Conservation (phyloP, 2,329 filamentous ascomycete genomes). For the Apiospora hydei region DNA sequence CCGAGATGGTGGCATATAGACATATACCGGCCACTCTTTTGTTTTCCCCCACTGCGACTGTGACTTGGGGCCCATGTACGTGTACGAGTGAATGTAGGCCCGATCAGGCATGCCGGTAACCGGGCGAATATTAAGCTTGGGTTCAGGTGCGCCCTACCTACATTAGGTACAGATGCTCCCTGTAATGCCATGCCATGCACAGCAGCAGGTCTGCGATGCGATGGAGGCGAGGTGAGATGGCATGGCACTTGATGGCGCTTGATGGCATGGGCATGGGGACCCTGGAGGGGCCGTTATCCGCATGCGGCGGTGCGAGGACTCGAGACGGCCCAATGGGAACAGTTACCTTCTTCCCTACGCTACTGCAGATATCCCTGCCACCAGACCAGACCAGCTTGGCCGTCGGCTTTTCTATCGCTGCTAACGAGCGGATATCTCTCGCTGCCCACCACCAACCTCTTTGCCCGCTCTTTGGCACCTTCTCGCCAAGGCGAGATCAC, state of each 20-base stretch:
- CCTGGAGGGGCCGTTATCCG: not conserved
- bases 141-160: not conserved
- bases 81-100: not conserved
- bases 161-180: not conserved
- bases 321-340: conserved; percentile 8
- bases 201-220: not conserved
- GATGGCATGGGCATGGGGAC: too few relatives aligned
- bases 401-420: conserved; percentile 13
- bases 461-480: not conserved
- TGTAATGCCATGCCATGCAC: not conserved
- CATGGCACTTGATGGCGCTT: too few relatives aligned
- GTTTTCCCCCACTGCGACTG: not conserved
- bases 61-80: not conserved
- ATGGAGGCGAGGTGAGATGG: not conserved
- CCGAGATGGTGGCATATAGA: not conserved
- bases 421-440: not conserved
- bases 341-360: conserved; percentile 23
- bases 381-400: too few relatives aligned
- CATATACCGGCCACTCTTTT: not conserved
- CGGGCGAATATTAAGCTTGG: not conserved
- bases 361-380: conserved; percentile 2
- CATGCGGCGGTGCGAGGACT: not conserved
- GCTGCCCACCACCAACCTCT: not conserved
- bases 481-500: not conserved
- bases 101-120: not conserved